Conservation (phyloP, 2,329 filamentous ascomycete genomes). For the Epichloe bromicola region DNA sequence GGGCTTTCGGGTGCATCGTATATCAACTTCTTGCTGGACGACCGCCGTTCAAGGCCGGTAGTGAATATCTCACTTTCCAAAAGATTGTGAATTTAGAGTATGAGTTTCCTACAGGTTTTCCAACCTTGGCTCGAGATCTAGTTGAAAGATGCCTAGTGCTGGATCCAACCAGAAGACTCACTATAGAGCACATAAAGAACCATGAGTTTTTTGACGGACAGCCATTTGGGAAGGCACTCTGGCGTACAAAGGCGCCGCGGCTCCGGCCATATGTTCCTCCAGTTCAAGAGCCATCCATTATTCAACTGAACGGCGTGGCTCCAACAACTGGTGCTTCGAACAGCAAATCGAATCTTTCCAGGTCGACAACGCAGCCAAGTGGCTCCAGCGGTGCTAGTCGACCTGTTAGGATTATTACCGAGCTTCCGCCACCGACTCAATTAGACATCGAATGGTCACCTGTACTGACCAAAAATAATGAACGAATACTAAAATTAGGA, state of each 20-base stretch:
- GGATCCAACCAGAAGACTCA: conserved; percentile 71
- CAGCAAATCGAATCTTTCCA: conserved; percentile 16
- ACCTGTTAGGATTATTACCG: conserved; percentile 76
- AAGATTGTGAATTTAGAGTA: conserved; percentile 95
- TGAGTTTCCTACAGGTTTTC: conserved; percentile 82
- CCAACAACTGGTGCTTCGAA: conserved; percentile 10
- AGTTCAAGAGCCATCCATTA: conserved; percentile 57
- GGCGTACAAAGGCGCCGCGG: conserved; percentile 80
- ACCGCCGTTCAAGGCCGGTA: conserved; percentile 89
- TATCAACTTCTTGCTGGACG: conserved; percentile 93
- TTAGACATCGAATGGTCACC: conserved; percentile 98
- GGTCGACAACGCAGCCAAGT: conserved; percentile 20
- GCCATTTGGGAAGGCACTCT: conserved; percentile 68
- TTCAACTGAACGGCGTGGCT: conserved; percentile 53
- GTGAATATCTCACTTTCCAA: conserved; percentile 95
- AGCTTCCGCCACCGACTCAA: conserved; percentile 90
- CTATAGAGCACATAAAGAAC: conserved; percentile 92
- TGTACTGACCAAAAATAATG: conserved; percentile 78
- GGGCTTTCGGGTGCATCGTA: conserved; percentile 97
- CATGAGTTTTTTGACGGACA: conserved; percentile 91
- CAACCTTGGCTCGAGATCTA: conserved; percentile 71
- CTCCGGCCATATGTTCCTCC: conserved; percentile 74
- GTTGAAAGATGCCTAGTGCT: conserved; percentile 83
- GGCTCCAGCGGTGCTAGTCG: conserved; percentile 36
- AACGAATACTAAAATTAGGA: conserved; percentile 86